Evolutionary conservation across 2,329 filamentous ascomycete species (phyloP).

Genomic region (Diaporthe citri): DNA sequence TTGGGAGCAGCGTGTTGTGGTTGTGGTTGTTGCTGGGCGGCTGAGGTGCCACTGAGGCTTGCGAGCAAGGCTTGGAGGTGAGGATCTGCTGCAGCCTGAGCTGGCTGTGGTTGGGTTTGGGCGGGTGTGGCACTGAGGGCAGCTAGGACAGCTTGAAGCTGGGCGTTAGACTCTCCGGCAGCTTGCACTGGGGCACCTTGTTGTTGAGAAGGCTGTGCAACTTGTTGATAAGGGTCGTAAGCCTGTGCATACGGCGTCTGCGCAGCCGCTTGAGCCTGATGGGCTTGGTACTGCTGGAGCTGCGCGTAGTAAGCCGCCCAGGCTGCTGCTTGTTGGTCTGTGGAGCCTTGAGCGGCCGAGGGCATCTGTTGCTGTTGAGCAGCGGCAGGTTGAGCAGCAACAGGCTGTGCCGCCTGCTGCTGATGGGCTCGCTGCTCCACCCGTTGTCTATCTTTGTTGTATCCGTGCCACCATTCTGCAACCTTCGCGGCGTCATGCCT

Average conservation of each 20-base stretch:
- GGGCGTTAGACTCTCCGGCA: conserved; percentile 43
- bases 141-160: conserved; percentile 46
- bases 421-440: conserved; percentile 41
- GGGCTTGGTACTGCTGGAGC: conserved; percentile 43
- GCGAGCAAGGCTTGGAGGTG: conserved; percentile 60
- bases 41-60: conserved; percentile 48
- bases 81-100: conserved; percentile 45
- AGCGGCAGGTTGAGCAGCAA: conserved; percentile 6
- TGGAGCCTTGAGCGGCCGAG: conserved; percentile 42
- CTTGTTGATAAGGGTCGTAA: conserved; percentile 45
- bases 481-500: conserved; percentile 59
- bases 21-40: conserved; percentile 44
- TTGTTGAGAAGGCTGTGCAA: conserved; percentile 43
- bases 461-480: conserved; percentile 66
- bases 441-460: conserved; percentile 51
- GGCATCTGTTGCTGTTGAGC: conserved; percentile 35
- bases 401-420: conserved; percentile 29
- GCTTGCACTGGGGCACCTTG: conserved; percentile 38
- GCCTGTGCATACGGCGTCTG: conserved; percentile 40
- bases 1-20: conserved; percentile 44
- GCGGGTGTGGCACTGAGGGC: conserved; percentile 41
- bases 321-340: conserved; percentile 47
- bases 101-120: conserved; percentile 45
- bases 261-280: conserved; percentile 40
- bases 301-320: conserved; percentile 59